Base-by-base conservation (phyloP, 208 protist genomes). In the Angomonas deanei region DNA sequence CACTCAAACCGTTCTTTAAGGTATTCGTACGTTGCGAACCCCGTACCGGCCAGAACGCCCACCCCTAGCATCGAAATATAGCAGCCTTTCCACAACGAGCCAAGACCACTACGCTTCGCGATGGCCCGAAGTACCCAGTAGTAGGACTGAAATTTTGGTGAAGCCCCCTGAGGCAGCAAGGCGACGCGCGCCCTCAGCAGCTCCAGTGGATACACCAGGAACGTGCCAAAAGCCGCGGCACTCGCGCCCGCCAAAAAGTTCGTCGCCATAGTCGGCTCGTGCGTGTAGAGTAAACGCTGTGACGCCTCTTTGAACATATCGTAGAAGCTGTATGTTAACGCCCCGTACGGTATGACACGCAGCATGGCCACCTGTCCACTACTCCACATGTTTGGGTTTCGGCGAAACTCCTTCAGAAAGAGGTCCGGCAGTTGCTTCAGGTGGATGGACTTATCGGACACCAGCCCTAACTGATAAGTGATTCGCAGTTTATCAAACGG, bases 401-500 rank as follows among this genome's bases (percentile, higher is more conserved):
- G 64, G 13, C 58, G 59, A 39, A 93, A 53, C 36, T 95, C 86
- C 31, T 79, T 61, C 21, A 52, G 53, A 26, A 78, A 76, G 23
- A 84, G 65, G 5, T 59, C 73, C 6, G 61, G 61, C 6, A 56
- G 27, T 19, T 24, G 21, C 23, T 24, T 28, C 6, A 56, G 27
- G 6, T 11, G 3, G 15, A 56, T 28, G 5, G 11, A n/a, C 24
- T 56, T 56, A 6, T 56, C 50, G 5, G 26, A 56, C 31, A 33
- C 59, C 49, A 85, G 62, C 28, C 80, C 80, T 0, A 98, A 80
- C 70, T 98, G 94, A 68, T 96, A 96, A 32, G 97, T 73, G 56
- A 98, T 98, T 65, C 97, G 97, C 21, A 97, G 53, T 8, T 88
- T 72, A 74, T 98, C 94, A 42, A 97, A 87, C 30, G 97, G 96